Base-by-base conservation (phyloP, 2,329 filamentous ascomycete species). In the Fusarium sp. region DNA sequence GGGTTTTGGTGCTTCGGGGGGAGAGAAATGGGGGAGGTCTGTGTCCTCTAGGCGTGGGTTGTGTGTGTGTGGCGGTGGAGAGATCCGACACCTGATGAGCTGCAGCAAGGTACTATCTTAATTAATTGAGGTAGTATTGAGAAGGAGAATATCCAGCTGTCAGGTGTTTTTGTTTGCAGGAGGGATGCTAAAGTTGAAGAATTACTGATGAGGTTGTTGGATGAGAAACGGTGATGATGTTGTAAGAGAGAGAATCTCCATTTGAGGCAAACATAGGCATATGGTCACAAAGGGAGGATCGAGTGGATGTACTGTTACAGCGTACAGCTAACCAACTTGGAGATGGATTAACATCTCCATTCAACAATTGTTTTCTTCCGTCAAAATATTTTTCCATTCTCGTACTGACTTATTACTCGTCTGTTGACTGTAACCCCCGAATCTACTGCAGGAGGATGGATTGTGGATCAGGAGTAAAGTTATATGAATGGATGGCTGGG, bases 61-160 rank as follows among this genome's bases (percentile, higher is more conserved):
- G 43, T 49, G 58, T 52, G 58, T 67, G 59, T 64, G 64, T 67
- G 65, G 65, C 64, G 65, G 64, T 68, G 65, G 65, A 67, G 65
- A 56, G 50, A 61, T 33, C 41, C 55, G 41, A 59, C 63, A 52
- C 35, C 60, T 53, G 59, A 64, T 31, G 29, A 25, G 42, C 29
- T 63, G 35, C 51, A 63, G 58, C 45, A 58, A 58, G 49, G 48
- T 51, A 63, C 45, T 40, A 27, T 35, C 18, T 29, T 14, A 11
- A 14, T 54, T 27, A 14, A 49, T 53, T 18, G 33, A 20, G 33
- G 49, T 40, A 23, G 43, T 51, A 40, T 47, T 35, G 27, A 31
- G 29, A 23, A 59, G 39, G 20, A 47, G 25, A 25, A 25, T 41
- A 39, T 33, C 17, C 17, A 51, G n/a, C 8, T 36, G 36, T 31